These are phyloP conservation scores for Suhomyces sp. DNA, from an alignment of 805 yeast species.

Conservation along the genomic window DNA sequence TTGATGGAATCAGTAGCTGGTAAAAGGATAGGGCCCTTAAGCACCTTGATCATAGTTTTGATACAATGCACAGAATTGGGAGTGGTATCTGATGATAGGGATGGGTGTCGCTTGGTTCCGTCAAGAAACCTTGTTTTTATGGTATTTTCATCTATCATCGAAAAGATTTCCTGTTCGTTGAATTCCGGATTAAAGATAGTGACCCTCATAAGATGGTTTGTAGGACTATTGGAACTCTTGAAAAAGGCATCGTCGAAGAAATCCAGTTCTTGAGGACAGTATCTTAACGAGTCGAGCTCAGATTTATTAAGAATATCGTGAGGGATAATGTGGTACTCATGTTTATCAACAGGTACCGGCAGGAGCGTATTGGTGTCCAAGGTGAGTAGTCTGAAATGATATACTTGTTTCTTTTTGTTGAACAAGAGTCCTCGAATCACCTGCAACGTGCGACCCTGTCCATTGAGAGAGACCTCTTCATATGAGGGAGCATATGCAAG, in stretches of 20 bases:
- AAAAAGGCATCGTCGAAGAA: conserved; percentile 37
- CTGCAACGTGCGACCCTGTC: conserved; percentile 18
- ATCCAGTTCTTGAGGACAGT: conserved; percentile 2
- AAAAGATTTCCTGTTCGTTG: conserved; percentile 42
- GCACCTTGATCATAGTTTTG: conserved; percentile 57
- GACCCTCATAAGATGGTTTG: conserved; percentile 43
- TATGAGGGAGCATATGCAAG: conserved; percentile 34
- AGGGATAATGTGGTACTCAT: conserved; percentile 36
- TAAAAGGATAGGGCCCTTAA: conserved; percentile 63
- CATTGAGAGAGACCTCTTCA: conserved; percentile 19
- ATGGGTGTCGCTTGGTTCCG: conserved; percentile 22
- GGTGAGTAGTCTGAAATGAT: conserved; percentile 32
- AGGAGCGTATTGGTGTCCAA: conserved; percentile 24
- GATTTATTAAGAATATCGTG: conserved; percentile 24
- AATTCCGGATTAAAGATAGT: conserved; percentile 56
- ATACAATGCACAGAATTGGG: conserved; percentile 64
- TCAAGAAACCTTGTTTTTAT: conserved; percentile 53
- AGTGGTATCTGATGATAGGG: conserved; percentile 26
- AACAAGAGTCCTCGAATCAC: conserved; percentile 35
- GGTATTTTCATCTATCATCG: conserved; percentile 44
- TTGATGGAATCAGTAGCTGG: conserved; percentile 46
- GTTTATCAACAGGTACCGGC: conserved; percentile 24
- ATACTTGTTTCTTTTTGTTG: conserved; percentile 12
- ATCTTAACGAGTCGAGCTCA: conserved; percentile 24
- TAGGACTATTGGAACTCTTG: conserved; percentile 23